Evolutionary conservation across 1,284 basidiomycete genomes (phyloP).

Genomic region (Malassezia slooffiae): DNA sequence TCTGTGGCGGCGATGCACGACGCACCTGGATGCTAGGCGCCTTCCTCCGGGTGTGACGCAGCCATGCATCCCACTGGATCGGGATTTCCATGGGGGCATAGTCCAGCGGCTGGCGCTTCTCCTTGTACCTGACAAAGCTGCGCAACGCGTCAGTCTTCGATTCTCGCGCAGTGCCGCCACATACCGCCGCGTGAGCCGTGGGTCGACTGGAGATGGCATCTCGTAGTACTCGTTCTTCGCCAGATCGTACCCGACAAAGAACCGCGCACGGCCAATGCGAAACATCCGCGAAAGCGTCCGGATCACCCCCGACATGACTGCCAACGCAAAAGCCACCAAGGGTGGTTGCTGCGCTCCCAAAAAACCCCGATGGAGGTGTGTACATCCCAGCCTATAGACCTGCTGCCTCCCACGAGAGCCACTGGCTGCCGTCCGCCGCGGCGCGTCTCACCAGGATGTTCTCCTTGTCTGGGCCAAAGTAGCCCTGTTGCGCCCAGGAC

Average conservation of each 20-base stretch:
- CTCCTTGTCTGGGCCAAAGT: constrained; percentile 34
- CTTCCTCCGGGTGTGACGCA: constrained; percentile 31
- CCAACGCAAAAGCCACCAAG: too few species aligned
- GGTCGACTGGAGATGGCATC: constrained; percentile 28
- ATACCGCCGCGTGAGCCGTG: constrained; percentile 26
- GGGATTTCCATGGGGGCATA: constrained; percentile 36
- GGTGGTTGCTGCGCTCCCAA: too few species aligned
- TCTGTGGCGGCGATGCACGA: not conserved
- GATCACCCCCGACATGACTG: constrained; percentile 3
- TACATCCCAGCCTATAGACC: not conserved
- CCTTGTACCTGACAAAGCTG: constrained; percentile 22
- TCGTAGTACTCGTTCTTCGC: constrained; percentile 35
- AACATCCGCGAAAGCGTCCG: constrained; percentile 18
- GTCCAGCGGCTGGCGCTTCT: constrained; percentile 26
- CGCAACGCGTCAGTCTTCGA: not conserved
- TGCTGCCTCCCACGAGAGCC: constrained; percentile 6
- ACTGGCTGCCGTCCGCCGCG: not conserved
- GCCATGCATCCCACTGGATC: constrained; percentile 42
- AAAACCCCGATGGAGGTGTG: constrained; percentile 1
- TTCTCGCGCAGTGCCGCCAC: not conserved
- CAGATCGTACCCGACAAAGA: constrained; percentile 35
- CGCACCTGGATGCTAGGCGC: constrained; percentile 31
- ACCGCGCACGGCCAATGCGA: constrained; percentile 24
- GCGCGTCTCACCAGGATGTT: constrained; percentile 27
- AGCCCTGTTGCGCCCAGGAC: constrained; percentile 32